phyloP scores from a whole-genome alignment of 805 yeast species.

The Wickerhamomyces queroliae region DNA sequence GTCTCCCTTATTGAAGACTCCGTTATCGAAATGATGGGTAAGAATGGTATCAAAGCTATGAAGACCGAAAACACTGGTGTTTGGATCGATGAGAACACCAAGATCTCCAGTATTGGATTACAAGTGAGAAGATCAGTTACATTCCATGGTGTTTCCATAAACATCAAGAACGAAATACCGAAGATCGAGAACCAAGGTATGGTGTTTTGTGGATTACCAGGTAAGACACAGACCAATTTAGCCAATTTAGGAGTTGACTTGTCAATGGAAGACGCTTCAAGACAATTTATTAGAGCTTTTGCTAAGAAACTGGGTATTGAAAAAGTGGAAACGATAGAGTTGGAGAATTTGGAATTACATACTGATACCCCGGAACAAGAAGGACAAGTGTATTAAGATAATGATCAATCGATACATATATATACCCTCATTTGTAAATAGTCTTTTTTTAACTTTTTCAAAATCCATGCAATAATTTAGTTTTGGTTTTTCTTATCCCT shows the following conservation, averaged over 20 bases:
- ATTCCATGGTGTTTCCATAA: slow-evolving; percentile 85
- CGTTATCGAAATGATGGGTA: slow-evolving; percentile 40
- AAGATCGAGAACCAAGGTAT: slow-evolving; percentile 56
- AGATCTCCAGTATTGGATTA: slow-evolving; percentile 87
- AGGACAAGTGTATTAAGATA: slow-evolving; percentile 2
- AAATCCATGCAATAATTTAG: too few relatives aligned
- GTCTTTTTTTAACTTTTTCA: too few relatives aligned
- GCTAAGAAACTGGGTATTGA: slow-evolving; percentile 33
- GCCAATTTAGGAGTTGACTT: slow-evolving; percentile 22
- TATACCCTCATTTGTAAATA: too few relatives aligned
- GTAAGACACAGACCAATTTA: slow-evolving; percentile 51
- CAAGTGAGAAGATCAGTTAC: slow-evolving; percentile 81
- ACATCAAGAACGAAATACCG: slow-evolving; percentile 66
- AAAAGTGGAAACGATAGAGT: slow-evolving; percentile 30
- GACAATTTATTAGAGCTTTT: slow-evolving; percentile 36
- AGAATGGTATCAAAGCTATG: slow-evolving; percentile 35
- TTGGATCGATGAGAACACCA: slow-evolving; percentile 56
- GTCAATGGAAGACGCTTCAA: slow-evolving; percentile 32
- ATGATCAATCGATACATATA: too few relatives aligned
- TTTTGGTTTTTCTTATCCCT: too few relatives aligned
- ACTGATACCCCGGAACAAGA: neutral
- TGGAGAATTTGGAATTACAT: slow-evolving; percentile 24
- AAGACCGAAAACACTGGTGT: slow-evolving; percentile 80
- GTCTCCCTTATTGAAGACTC: slow-evolving; percentile 59
- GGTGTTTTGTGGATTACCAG: slow-evolving; percentile 82